phyloP scores from a whole-genome alignment of 1,284 basidiomycete genomes.

The Mycosarcoma mackinlayi region DNA sequence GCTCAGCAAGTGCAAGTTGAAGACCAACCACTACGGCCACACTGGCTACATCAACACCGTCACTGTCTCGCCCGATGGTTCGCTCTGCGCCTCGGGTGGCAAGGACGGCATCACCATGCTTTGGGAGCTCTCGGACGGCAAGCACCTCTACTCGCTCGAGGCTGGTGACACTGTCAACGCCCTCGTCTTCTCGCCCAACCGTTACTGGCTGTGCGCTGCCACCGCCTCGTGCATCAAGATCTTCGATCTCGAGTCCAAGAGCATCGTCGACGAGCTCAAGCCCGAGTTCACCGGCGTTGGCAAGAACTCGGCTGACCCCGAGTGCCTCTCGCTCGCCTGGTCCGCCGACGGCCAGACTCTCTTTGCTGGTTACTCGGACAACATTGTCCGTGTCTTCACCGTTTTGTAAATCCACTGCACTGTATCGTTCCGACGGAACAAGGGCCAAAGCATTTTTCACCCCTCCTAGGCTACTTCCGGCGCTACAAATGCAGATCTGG shows the following conservation, averaged over 20 bases:
- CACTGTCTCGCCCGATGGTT: conserved; percentile 98
- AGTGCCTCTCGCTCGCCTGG: conserved; percentile 98
- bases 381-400: conserved; percentile 69
- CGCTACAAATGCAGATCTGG: not conserved
- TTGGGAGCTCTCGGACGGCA: conserved; percentile 99
- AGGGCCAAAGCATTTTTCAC: not conserved
- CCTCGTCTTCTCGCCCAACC: conserved; percentile 92
- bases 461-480: not conserved
- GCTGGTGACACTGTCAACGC: conserved; percentile 99
- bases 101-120: conserved; percentile 99
- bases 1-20: conserved; percentile 99
- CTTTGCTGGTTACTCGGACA: conserved; percentile 76
- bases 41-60: conserved; percentile 99
- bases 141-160: conserved; percentile 99
- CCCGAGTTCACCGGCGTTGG: conserved; percentile 71
- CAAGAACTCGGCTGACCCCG: conserved; percentile 84
- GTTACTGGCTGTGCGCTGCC: conserved; percentile 99
- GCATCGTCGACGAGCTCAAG: conserved; percentile 98
- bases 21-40: conserved; percentile 99
- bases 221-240: conserved; percentile 97
- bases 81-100: conserved; percentile 97
- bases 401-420: conserved; percentile 59
- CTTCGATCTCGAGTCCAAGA: conserved; percentile 73
- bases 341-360: conserved; percentile 97
- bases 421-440: conserved; percentile 2